These are phyloP conservation scores for Aspergillus saccharolyticus DNA, from an alignment of 495 filamentous ascomycete genomes.

Conservation along the genomic window DNA sequence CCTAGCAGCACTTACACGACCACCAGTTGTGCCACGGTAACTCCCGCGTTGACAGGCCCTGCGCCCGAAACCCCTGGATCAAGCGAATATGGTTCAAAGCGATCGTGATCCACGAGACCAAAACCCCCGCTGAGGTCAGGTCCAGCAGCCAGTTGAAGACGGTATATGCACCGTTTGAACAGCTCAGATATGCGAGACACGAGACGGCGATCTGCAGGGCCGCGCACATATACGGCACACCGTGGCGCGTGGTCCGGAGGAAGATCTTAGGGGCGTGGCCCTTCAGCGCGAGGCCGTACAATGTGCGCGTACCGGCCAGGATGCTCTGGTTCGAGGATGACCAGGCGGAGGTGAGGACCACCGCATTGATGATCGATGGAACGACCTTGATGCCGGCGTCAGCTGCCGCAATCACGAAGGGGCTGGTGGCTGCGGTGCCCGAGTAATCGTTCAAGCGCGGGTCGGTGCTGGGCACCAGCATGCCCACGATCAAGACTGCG, in stretches of 20 bases:
- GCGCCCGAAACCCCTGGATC: conserved; percentile 45
- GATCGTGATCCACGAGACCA: conserved; percentile 53
- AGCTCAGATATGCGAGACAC: conserved; percentile 54
- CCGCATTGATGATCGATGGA: conserved; percentile 49
- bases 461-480: conserved; percentile 47
- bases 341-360: conserved; percentile 43
- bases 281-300: conserved; percentile 43
- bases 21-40: conserved; percentile 49
- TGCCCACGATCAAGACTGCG: conserved; percentile 41
- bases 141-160: conserved; percentile 60
- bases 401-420: conserved; percentile 51
- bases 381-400: conserved; percentile 38
- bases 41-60: conserved; percentile 38
- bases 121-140: conserved; percentile 48
- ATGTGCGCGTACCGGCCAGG: conserved; percentile 42
- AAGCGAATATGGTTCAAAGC: conserved; percentile 55
- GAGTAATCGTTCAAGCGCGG: conserved; percentile 39
- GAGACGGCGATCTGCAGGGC: conserved; percentile 48
- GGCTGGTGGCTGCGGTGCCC: conserved; percentile 38
- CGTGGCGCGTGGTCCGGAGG: conserved; percentile 53
- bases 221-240: conserved; percentile 57
- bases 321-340: conserved; percentile 49
- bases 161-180: conserved; percentile 49
- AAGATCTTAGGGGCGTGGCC: conserved; percentile 45
- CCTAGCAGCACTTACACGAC: conserved; percentile 12